A percentile compares a stretch with the other conserved stretches of the same genome.
Conservation (phyloP, 495 filamentous ascomycete species). For the Daldinia loculata region DNA sequence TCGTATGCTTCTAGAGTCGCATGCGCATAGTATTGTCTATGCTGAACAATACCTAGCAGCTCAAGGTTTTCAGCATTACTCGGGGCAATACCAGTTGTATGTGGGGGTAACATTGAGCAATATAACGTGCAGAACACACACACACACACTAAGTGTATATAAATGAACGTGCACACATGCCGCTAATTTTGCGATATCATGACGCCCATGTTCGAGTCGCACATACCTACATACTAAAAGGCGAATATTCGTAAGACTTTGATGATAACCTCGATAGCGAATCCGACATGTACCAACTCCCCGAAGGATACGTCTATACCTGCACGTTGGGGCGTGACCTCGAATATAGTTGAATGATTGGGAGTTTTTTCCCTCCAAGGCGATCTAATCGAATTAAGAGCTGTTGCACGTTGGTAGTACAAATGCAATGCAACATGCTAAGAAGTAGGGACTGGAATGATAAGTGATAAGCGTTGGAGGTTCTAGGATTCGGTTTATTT, state of each 20-base stretch:
- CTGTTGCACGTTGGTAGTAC: conserved; percentile 36
- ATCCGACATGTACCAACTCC: not conserved
- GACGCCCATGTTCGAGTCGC: conserved; percentile 21
- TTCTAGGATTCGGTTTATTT: conserved; percentile 9
- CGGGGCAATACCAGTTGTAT: conserved; percentile 4
- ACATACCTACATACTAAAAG: conserved; percentile 14
- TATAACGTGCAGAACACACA: conserved; percentile 30
- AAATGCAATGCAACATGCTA: conserved; percentile 29
- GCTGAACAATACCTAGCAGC: conserved; percentile 17
- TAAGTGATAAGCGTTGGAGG: conserved; percentile 27
- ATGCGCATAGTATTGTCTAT: conserved; percentile 22
- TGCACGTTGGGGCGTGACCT: conserved; percentile 32
- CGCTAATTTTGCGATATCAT: conserved; percentile 27
- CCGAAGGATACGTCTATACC: conserved; percentile 18
- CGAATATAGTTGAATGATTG: conserved; percentile 7
- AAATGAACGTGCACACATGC: conserved; percentile 3
- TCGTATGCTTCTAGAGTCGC: conserved; percentile 21
- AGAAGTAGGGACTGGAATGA: conserved; percentile 12
- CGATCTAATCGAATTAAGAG: conserved; percentile 12
- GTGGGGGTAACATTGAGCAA: conserved; percentile 38
- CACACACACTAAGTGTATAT: conserved; percentile 9
- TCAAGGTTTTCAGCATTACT: conserved; percentile 16
- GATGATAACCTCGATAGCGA: conserved; percentile 22
- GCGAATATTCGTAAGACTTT: conserved; percentile 16
- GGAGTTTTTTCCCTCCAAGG: not conserved